Conservation (phyloP, 2,329 filamentous ascomycete genomes). For the Alternaria sp. region DNA sequence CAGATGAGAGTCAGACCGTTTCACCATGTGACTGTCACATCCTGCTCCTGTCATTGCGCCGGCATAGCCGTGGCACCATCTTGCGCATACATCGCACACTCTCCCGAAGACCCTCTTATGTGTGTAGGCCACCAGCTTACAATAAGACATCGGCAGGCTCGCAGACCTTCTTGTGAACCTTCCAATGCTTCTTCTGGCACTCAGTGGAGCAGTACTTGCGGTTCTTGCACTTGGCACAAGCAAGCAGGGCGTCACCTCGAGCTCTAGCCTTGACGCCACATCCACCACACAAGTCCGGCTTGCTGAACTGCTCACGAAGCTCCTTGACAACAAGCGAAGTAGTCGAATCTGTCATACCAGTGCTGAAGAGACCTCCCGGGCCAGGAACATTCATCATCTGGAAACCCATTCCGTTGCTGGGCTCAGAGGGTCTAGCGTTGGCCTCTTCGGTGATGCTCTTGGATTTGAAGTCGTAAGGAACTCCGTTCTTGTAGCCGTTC, state of each 20-base stretch:
- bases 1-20: too few species aligned
- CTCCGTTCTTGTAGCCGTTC: slow-evolving; percentile 18
- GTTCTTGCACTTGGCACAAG: slow-evolving; percentile 34
- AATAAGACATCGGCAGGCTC: neutral
- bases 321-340: too few species aligned
- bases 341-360: too few species aligned
- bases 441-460: too few species aligned
- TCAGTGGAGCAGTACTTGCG: slow-evolving; percentile 36
- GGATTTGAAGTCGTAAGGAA: slow-evolving; percentile 17
- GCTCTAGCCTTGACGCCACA: neutral
- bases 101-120: too few species aligned
- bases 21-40: neutral
- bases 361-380: too few species aligned
- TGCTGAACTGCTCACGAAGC: too few species aligned
- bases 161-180: slow-evolving; percentile 41
- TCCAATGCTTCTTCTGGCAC: slow-evolving; percentile 43
- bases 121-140: neutral
- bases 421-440: too few species aligned
- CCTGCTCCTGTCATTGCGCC: too few species aligned
- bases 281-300: too few species aligned
- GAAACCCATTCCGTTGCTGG: too few species aligned
- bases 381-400: too few species aligned
- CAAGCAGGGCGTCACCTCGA: slow-evolving; percentile 16
- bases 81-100: neutral
- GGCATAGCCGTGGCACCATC: neutral